Evolutionary conservation across 208 protist genomes (phyloP).

Genomic region (Naegleria lovaniensis): DNA sequence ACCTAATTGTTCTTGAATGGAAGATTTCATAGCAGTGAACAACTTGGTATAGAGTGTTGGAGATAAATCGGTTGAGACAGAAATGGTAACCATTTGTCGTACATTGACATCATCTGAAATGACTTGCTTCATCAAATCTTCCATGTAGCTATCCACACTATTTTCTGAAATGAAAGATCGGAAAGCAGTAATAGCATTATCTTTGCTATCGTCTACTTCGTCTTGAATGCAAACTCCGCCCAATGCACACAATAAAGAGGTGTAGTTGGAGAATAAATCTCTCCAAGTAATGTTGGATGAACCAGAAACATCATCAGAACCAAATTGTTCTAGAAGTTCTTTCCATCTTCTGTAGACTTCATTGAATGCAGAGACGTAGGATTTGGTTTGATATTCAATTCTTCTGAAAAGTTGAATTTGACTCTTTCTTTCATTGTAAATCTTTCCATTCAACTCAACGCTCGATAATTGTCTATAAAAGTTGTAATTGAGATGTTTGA

Average conservation of each 20-base stretch:
- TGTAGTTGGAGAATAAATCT: conserved; percentile 1
- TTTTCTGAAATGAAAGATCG: neutral
- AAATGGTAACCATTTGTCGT: neutral
- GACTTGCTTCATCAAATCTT: conserved; percentile 16
- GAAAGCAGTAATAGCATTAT: no score
- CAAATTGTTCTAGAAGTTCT: neutral
- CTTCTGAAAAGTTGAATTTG: conserved; percentile 27
- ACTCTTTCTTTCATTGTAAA: neutral
- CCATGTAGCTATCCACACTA: neutral
- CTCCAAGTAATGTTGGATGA: neutral
- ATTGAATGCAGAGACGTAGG: neutral
- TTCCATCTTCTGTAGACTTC: conserved; percentile 8
- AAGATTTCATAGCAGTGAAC: neutral
- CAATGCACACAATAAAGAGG: neutral
- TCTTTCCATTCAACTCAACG: neutral
- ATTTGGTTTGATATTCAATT: conserved; percentile 12
- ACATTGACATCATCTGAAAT: neutral
- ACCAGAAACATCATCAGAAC: neutral
- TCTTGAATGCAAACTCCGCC: conserved; percentile 11
- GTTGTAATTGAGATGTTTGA: conserved; percentile 5
- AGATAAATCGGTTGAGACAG: neutral
- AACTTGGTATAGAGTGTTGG: neutral
- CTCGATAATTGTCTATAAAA: conserved; percentile 13
- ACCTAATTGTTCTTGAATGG: neutral
- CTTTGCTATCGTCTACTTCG: neutral